A percentile compares a stretch with the other conserved stretches of the same genome.
These are phyloP conservation scores for Colletotrichum cordylinicola DNA, from an alignment of 2,329 filamentous ascomycete species.

Conservation along the genomic window DNA sequence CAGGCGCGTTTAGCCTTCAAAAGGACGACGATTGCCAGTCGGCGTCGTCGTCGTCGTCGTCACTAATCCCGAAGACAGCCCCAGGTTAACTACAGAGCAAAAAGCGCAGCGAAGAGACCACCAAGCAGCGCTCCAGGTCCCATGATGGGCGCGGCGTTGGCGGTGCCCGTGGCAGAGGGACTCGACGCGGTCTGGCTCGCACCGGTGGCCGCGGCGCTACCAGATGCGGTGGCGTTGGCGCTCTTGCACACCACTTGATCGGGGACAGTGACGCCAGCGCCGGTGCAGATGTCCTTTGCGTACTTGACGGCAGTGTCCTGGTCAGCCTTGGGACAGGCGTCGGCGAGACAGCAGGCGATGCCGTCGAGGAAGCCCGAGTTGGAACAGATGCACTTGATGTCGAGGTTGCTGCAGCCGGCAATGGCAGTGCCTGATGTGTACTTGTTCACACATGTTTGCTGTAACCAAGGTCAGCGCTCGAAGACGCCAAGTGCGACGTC, in stretches of 20 bases:
- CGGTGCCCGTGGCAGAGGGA: background rate
- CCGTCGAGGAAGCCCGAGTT: conserved; percentile 43
- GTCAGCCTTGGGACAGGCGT: conserved; percentile 36
- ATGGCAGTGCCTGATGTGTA: conserved; percentile 38
- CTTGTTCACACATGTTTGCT: conserved; percentile 34
- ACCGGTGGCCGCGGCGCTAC: background rate
- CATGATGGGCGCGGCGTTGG: conserved; percentile 14
- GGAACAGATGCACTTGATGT: conserved; percentile 47
- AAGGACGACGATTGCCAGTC: background rate
- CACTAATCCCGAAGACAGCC: background rate
- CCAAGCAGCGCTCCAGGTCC: conserved; percentile 12
- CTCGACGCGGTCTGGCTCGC: background rate
- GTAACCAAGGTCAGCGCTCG: conserved; percentile 26
- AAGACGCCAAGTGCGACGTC: background rate
- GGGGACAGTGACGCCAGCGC: conserved; percentile 39
- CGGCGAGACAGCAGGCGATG: conserved; percentile 48
- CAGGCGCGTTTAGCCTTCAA: background rate
- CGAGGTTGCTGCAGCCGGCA: conserved; percentile 41
- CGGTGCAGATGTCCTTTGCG: conserved; percentile 43
- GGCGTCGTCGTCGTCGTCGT: background rate
- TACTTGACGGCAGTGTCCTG: conserved; percentile 40
- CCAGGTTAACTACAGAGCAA: background rate
- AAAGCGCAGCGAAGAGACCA: conserved; percentile 17
- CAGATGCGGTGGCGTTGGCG: background rate
- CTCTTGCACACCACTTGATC: conserved; percentile 40